Base-by-base conservation (phyloP, 2,329 filamentous ascomycete species). In the Reticulascus tulasneorum region DNA sequence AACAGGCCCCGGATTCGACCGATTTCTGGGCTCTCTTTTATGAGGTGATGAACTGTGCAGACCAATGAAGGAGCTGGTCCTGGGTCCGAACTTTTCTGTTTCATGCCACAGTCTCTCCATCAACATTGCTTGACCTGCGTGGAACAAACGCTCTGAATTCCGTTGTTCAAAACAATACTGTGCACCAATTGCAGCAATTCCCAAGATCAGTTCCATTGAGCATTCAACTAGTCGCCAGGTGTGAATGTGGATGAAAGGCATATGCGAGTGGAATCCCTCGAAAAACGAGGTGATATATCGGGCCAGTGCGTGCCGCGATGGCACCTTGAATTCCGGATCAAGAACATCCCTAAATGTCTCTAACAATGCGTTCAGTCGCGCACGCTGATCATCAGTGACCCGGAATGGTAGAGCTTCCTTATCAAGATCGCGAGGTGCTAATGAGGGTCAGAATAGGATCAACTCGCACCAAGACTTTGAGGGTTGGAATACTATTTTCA, bases 141-240 rank as follows among this genome's bases (percentile, higher is more conserved):
- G 46, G 26, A 64, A 64, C 0, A 64, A 27, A 2, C 50, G 47
- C n/a, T 60, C 55, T 0, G 60, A 59, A 10, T 49, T 54, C 2
- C 51, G 52, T 4, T 55, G 53, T 42, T 64, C 61, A 18, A 63
- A 62, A 15, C 59, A 60, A 35, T 63, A 63, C 42, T 64, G 60
- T 0, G 61, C 59, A 0, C 59, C 60, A 4, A 64, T 47, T 0
- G 60, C 50, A 1, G 53, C 47, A 6, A 64, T 51, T 0, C 52
- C 55, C 7, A 62, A 41, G 0, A 63, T 37, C 2, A 64, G 33
- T 22, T 64, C 60, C 0, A 56, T 37, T 0, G 60, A 50, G 11
- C 50, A 47, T 2, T 60, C 56, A 2, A 45, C 42, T 6, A 62
- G 34, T 7, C 47, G 43, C 54, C 56, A 60, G 1, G 60, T 63